phyloP scores from a whole-genome alignment of 495 filamentous ascomycete genomes.

The Penicillium crystallinum region DNA sequence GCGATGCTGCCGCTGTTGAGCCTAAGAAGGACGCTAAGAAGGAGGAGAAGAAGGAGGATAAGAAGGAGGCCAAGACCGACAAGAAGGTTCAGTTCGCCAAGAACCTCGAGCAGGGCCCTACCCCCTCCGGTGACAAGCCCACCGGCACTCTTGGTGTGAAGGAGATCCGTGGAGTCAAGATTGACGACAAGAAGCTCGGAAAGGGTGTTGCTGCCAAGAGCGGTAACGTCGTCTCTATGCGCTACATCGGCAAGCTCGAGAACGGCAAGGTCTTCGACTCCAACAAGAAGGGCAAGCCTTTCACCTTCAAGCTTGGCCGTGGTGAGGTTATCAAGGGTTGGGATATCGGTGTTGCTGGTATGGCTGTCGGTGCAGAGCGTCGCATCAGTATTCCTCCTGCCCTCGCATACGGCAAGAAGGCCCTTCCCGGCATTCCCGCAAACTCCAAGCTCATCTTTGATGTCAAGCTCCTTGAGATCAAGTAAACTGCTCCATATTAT shows the following conservation, averaged over 20 bases:
- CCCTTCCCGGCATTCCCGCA: conserved; percentile 71
- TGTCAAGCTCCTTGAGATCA: conserved; percentile 75
- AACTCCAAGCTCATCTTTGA: conserved; percentile 94
- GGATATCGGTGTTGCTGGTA: conserved; percentile 90
- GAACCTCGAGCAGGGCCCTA: conserved; percentile 94
- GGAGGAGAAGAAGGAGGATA: conserved; percentile 46
- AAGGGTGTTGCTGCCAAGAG: conserved; percentile 75
- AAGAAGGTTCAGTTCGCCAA: conserved; percentile 99
- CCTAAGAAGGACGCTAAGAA: conserved; percentile 35
- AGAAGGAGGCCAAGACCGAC: conserved; percentile 50
- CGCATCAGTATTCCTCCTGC: conserved; percentile 80
- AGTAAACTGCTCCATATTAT: conserved; percentile 34
- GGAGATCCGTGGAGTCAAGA: conserved; percentile 77
- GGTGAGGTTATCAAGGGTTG: conserved; percentile 98
- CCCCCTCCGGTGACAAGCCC: conserved; percentile 57
- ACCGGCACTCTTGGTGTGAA: conserved; percentile 61
- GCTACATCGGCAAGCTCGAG: conserved; percentile 94
- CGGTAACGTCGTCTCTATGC: conserved; percentile 81
- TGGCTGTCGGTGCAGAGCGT: conserved; percentile 89
- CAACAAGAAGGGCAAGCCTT: conserved; percentile 97
- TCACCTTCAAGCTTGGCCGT: conserved; percentile 86
- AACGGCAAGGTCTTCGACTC: conserved; percentile 92
- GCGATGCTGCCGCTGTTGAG: conserved; percentile 64
- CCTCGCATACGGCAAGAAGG: conserved; percentile 80
- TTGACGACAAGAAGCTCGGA: conserved; percentile 93